These are phyloP conservation scores for Fusarium pseudocircinatum DNA, from an alignment of 2,329 filamentous ascomycete species.

Conservation along the genomic window DNA sequence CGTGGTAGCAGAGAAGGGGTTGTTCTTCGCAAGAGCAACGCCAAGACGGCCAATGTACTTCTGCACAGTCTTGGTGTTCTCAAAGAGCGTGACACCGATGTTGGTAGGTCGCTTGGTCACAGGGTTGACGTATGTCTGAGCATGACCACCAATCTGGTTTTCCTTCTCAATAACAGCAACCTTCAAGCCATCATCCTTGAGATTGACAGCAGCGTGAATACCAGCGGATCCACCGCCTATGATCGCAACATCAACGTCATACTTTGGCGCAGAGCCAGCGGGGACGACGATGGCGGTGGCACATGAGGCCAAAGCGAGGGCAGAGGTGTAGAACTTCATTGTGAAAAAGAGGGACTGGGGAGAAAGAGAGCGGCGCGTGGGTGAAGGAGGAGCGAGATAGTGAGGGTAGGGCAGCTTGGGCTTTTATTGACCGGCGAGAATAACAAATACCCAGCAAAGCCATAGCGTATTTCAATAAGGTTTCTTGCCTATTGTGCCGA, in stretches of 20 bases:
- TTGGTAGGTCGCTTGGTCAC: slow-evolving; percentile 14
- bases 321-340: slow-evolving; percentile 1
- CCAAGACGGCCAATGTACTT: slow-evolving; percentile 26
- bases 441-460: no score
- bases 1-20: background rate
- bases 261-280: background rate
- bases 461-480: background rate
- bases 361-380: background rate
- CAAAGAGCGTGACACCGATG: slow-evolving; percentile 24
- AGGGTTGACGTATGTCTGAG: slow-evolving; percentile 32
- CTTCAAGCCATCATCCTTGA: slow-evolving; percentile 15
- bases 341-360: background rate
- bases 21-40: background rate
- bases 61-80: slow-evolving; percentile 20
- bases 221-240: slow-evolving; percentile 24
- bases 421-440: background rate
- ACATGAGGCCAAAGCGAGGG: background rate
- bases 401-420: background rate
- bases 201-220: slow-evolving; percentile 22
- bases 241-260: slow-evolving; percentile 22
- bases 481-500: background rate
- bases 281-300: background rate
- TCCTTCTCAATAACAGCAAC: slow-evolving; percentile 29
- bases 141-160: slow-evolving; percentile 33
- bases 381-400: rapidly evolving